Conservation (phyloP, 148 eudicot species). For the Pharnaceum exiguum region DNA sequence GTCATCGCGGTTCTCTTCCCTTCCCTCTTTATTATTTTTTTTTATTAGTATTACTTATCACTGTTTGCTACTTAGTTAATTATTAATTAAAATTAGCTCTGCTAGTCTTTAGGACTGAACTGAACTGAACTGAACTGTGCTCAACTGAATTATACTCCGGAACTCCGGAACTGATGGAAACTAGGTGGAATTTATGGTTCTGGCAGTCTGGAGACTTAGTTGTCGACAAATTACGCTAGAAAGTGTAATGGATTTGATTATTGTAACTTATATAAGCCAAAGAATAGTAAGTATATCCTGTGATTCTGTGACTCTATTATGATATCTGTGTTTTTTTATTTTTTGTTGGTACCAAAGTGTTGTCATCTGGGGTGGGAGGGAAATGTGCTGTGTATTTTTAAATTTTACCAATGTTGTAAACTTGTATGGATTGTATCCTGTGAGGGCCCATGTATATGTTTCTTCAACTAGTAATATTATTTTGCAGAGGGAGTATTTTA, state of each 20-base stretch:
- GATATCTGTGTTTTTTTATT: too few species aligned
- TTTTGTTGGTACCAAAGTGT: not conserved
- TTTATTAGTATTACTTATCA: not conserved
- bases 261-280: too few species aligned
- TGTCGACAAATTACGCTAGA: too few species aligned
- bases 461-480: not conserved
- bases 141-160: too few species aligned
- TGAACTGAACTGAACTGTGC: too few species aligned
- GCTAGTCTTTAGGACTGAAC: too few species aligned
- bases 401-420: not conserved
- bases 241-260: too few species aligned
- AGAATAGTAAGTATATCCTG: too few species aligned
- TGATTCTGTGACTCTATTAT: too few species aligned
- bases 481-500: conserved; percentile 94
- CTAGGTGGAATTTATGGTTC: too few species aligned
- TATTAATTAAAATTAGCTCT: not conserved
- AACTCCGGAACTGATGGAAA: too few species aligned
- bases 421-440: not conserved
- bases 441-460: not conserved
- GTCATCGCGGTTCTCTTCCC: conserved; percentile 60
- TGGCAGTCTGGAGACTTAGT: too few species aligned
- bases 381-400: not conserved
- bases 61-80: not conserved
- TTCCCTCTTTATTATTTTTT: not conserved
- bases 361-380: not conserved